Evolutionary conservation across 257 asterid genomes (phyloP), one percentile per base, ranked within the genome.

Genomic region (Solanum bukasovii): DNA sequence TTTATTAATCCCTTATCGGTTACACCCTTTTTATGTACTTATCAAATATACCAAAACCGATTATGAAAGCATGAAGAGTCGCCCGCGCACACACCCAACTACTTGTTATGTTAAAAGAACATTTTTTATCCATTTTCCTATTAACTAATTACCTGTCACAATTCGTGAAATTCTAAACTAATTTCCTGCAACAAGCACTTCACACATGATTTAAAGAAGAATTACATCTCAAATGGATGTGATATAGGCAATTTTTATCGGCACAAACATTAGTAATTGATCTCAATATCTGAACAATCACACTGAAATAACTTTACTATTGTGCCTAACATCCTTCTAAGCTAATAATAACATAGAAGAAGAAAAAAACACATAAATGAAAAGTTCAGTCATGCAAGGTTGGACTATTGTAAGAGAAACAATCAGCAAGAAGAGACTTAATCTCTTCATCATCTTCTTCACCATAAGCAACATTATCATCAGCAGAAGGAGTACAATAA

Each of bases 381-480:
- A 13, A 85, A 35, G 31, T 67, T 38, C n/a, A 42, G 20, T 25
- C 29, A 85, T 67, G 7, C 87, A 85, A 25, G 13, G 78, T 25
- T 9, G 78, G 82, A n/a, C 42, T 85, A 33, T 16, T 67, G 14
- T 91, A 88, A 84, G 94, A 89, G 46, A 90, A 88, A 86, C 87
- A 93, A 63, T 90, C 92, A 56, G 92, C 89, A 4, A 92, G 67
- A 11, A 93, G 89, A 20, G 87, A 90, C 70, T 91, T 90, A 4
- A 93, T 83, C 87, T 91, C 92, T 49, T 90, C 93, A 21, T 92
- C 93, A 1, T 87, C 90, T 1, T 79, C 87, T 4, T 37, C 88
- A 56, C 10, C 65, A 56, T 40, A 25, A 1, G n/a, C 67, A 1
- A 70, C 82, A 25, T 40, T 85, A 38, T 9, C 78, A 67, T 79